Evolutionary conservation across 2,329 filamentous ascomycete species (phyloP).

Genomic region (Orbilia brochopaga): DNA sequence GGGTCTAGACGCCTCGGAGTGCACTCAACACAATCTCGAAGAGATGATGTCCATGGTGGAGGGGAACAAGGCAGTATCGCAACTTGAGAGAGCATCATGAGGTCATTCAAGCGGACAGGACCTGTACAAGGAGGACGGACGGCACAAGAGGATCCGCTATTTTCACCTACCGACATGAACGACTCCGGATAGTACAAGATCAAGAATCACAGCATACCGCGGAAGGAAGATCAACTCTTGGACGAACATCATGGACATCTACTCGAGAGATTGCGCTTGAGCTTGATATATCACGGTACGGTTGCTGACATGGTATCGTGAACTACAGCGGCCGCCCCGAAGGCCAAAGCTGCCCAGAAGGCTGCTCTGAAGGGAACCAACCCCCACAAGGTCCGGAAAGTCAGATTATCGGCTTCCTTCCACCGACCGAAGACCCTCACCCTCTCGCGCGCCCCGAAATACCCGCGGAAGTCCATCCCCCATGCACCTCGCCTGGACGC

Average conservation of each 20-base stretch:
- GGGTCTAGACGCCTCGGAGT: constrained; percentile 19
- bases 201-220: too few species aligned
- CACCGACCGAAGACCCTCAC: constrained; percentile 96
- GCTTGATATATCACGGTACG: background rate
- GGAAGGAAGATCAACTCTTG: background rate
- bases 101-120: background rate
- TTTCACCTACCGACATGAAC: background rate
- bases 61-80: background rate
- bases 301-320: constrained; percentile 20
- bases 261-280: constrained; percentile 34
- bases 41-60: constrained; percentile 26
- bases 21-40: constrained; percentile 30
- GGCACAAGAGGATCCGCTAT: background rate
- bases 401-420: constrained; percentile 91
- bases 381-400: constrained; percentile 88
- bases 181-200: background rate
- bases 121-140: background rate
- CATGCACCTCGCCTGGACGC: constrained; percentile 91
- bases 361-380: constrained; percentile 86
- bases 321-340: constrained; percentile 69
- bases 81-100: background rate
- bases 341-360: constrained; percentile 94
- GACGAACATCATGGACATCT: constrained; percentile 25
- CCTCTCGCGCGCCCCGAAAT: constrained; percentile 89
- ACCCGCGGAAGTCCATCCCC: constrained; percentile 93